Evolutionary conservation across 2,329 filamentous ascomycete genomes (phyloP).

Genomic region (Hypoxylon sp.): DNA sequence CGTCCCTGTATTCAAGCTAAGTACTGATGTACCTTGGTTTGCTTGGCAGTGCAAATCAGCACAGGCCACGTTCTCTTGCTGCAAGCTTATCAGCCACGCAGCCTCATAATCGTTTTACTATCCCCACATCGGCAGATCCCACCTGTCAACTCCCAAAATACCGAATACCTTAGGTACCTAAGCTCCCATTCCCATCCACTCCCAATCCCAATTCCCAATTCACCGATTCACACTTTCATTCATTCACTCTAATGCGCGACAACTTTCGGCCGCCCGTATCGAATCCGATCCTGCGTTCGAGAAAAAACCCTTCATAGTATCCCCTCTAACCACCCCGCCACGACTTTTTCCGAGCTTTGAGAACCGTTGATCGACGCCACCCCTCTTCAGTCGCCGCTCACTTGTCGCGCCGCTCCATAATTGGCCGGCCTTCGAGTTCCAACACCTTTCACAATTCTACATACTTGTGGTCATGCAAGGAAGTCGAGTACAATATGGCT

Average conservation of each 20-base stretch:
- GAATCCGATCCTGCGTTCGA: not conserved
- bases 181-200: not conserved
- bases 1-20: too few species aligned
- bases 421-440: slow-evolving; percentile 23
- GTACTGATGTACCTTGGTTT: slow-evolving; percentile 3
- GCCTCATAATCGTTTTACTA: slow-evolving; percentile 13
- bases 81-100: slow-evolving; percentile 37
- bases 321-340: not conserved
- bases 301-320: not conserved
- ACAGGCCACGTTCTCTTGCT: slow-evolving; percentile 30
- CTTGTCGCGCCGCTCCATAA: slow-evolving; percentile 22
- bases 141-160: slow-evolving; percentile 30
- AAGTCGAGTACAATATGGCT: slow-evolving; percentile 71
- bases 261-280: not conserved
- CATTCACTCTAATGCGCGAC: slow-evolving; percentile 7
- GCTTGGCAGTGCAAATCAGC: slow-evolving; percentile 27
- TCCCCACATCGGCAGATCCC: slow-evolving; percentile 40
- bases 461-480: slow-evolving; percentile 45
- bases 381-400: slow-evolving; percentile 22
- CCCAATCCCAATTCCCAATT: not conserved
- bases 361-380: slow-evolving; percentile 7
- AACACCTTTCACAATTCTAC: slow-evolving; percentile 1
- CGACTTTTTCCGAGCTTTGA: slow-evolving; percentile 9
- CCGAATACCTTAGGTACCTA: not conserved
- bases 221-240: slow-evolving; percentile 7